A percentile compares a stretch with the other conserved stretches of the same genome.
phyloP scores from a whole-genome alignment of 2,329 filamentous ascomycete species.

The Scedosporium dehoogii region DNA sequence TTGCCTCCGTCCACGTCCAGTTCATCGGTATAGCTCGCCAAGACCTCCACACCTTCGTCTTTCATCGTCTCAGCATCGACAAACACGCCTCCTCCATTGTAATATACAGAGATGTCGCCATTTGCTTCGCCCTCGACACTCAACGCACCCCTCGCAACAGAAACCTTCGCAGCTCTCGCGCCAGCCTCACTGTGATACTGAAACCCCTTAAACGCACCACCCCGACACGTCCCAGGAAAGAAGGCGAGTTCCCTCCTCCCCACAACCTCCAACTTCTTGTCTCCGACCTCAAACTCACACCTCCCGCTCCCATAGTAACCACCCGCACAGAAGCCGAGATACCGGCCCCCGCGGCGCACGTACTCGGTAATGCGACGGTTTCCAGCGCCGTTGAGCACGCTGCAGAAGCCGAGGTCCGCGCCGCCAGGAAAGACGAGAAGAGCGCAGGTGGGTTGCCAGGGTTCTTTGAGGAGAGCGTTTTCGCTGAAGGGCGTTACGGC shows the following conservation, averaged over 20 bases:
- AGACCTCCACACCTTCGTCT: constrained; percentile 61
- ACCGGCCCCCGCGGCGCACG: constrained; percentile 74
- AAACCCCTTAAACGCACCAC: constrained; percentile 81
- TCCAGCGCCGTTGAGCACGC: constrained; percentile 74
- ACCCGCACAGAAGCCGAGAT: constrained; percentile 87
- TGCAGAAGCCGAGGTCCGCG: constrained; percentile 87
- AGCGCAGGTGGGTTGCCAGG: constrained; percentile 79
- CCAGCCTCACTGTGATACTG: constrained; percentile 82
- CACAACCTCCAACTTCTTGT: constrained; percentile 71
- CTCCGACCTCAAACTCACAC: constrained; percentile 89
- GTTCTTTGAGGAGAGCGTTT: constrained; percentile 74
- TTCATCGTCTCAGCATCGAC: constrained; percentile 60
- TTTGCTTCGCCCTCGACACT: constrained; percentile 36
- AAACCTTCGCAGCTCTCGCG: constrained; percentile 61
- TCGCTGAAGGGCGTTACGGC: constrained; percentile 81
- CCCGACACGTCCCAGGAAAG: constrained; percentile 78
- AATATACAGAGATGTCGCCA: constrained; percentile 65
- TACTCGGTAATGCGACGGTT: constrained; percentile 79
- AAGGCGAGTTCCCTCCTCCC: constrained; percentile 79
- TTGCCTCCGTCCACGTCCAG: constrained; percentile 67
- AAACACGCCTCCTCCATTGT: constrained; percentile 91
- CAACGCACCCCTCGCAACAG: constrained; percentile 52
- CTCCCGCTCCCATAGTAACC: constrained; percentile 76
- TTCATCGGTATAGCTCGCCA: constrained; percentile 69
- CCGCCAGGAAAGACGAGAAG: constrained; percentile 88